phyloP scores from a whole-genome alignment of 179 eudicot species.

The Amaranthus tricolor region DNA sequence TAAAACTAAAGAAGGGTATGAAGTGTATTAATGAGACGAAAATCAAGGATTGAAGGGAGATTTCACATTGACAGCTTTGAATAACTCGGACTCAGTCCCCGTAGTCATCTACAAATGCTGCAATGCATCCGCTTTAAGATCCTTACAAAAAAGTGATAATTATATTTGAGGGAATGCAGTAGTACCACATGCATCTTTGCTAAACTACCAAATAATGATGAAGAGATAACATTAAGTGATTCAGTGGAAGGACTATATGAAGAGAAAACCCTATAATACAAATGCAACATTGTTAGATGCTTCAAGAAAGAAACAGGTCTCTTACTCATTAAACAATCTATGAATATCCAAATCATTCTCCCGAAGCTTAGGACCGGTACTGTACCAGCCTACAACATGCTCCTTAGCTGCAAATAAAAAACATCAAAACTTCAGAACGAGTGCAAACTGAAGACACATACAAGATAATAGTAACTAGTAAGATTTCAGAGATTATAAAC shows the following conservation, averaged over 20 bases:
- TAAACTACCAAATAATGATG: background rate
- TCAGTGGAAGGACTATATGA: background rate
- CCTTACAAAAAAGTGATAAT: too few species aligned
- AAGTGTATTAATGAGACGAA: too few species aligned
- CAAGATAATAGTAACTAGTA: background rate
- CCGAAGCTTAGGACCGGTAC: constrained; percentile 94
- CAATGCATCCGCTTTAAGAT: too few species aligned
- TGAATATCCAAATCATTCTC: constrained; percentile 89
- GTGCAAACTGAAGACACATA: too few species aligned
- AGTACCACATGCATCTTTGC: background rate
- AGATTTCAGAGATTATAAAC: constrained; percentile 26
- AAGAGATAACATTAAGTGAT: background rate
- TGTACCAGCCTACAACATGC: constrained; percentile 99
- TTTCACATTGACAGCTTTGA: too few species aligned
- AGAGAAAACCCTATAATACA: background rate
- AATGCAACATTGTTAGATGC: background rate
- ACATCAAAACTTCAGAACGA: background rate
- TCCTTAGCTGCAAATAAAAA: constrained; percentile 68
- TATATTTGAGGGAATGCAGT: background rate
- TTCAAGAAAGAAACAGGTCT: background rate
- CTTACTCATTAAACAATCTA: constrained; percentile 81
- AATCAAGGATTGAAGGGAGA: too few species aligned
- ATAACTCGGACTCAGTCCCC: too few species aligned
- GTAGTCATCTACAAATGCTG: too few species aligned
- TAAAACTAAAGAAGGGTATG: too few species aligned